Evolutionary conservation across 2,329 filamentous ascomycete genomes (phyloP).

Genomic region (Colletotrichum tofieldiae): DNA sequence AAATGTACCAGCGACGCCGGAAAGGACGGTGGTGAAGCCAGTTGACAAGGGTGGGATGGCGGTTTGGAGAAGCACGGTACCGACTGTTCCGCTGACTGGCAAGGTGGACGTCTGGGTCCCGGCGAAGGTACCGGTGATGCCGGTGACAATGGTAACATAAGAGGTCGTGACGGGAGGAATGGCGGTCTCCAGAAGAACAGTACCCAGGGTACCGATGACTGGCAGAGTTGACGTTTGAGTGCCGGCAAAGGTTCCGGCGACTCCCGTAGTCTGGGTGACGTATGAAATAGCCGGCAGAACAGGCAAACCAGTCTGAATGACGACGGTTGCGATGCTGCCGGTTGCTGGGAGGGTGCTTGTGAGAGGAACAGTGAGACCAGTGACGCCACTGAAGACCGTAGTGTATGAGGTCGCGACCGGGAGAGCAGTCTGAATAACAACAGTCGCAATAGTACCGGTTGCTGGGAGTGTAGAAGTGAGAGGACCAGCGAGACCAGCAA

Average conservation of each 20-base stretch:
- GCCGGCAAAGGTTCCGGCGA: constrained; percentile 22
- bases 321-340: not conserved
- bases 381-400: not conserved
- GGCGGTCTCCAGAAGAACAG: constrained; percentile 19
- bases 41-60: constrained; percentile 9
- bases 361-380: not conserved
- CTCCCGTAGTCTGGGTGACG: constrained; percentile 13
- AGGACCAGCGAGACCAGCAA: not conserved
- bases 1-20: not conserved
- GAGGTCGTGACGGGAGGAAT: constrained; percentile 4
- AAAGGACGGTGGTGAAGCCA: not conserved
- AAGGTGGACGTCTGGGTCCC: constrained; percentile 12
- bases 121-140: constrained; percentile 5
- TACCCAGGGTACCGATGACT: constrained; percentile 3
- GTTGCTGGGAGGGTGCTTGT: not conserved
- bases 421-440: not conserved
- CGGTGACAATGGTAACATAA: constrained; percentile 13
- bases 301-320: not conserved
- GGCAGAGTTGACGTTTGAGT: constrained; percentile 18
- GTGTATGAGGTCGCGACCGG: not conserved
- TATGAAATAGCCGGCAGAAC: not conserved
- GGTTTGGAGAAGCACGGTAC: constrained; percentile 2
- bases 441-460: not conserved
- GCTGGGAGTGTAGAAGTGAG: not conserved
- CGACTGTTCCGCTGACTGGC: constrained; percentile 1